phyloP scores from a whole-genome alignment of 139 green algal species.

The Pleodorina starrii region DNA sequence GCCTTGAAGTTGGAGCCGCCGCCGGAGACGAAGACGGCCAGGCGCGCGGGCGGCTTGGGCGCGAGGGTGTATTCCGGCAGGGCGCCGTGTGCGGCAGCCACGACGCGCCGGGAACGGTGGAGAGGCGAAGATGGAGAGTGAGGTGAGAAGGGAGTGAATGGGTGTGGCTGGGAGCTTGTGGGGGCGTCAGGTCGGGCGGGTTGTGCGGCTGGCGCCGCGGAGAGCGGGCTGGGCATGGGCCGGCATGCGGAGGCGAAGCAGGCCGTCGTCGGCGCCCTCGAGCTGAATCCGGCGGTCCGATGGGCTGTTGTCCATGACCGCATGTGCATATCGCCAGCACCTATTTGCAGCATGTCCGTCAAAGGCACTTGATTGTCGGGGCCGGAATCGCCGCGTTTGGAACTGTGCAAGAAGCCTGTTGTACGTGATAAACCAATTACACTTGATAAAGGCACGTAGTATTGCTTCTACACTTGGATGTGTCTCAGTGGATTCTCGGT shows the following conservation, averaged over 20 bases:
- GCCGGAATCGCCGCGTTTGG: too few species aligned
- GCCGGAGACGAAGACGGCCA: constrained; percentile 93
- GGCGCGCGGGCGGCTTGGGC: constrained; percentile 23
- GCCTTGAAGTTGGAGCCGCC: constrained; percentile 93
- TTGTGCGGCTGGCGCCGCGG: background rate
- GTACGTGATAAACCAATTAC: too few species aligned
- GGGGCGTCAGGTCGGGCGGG: background rate
- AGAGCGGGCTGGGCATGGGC: background rate
- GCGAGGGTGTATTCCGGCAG: constrained; percentile 41
- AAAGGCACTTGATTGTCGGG: too few species aligned
- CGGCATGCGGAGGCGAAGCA: background rate
- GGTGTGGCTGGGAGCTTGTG: background rate
- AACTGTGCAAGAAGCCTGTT: too few species aligned
- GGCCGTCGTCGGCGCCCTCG: background rate
- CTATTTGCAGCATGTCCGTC: too few species aligned
- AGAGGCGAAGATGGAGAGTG: background rate
- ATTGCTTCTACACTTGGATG: too few species aligned
- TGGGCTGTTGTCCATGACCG: too few species aligned
- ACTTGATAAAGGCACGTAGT: too few species aligned
- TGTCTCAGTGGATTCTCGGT: too few species aligned
- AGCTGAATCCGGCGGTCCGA: background rate
- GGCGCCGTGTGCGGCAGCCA: background rate
- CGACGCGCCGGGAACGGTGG: background rate
- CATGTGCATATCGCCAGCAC: too few species aligned
- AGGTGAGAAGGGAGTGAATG: background rate